These are phyloP conservation scores for Clavispora santaluciae DNA, from an alignment of 805 yeast genomes.

Conservation along the genomic window DNA sequence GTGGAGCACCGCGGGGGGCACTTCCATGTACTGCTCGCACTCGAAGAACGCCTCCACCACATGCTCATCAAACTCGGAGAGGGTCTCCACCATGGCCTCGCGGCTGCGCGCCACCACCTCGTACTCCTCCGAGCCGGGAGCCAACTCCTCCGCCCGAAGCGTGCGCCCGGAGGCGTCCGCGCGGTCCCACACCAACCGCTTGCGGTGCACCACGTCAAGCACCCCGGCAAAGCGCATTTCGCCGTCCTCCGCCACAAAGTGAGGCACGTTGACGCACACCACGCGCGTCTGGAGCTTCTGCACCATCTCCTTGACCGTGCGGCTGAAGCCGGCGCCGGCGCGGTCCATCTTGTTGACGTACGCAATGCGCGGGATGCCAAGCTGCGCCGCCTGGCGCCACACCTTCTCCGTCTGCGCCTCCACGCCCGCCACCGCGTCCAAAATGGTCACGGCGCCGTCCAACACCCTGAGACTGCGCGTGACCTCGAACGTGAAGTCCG, in stretches of 20 bases:
- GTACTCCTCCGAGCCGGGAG: conserved; percentile 28
- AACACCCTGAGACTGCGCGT: conserved; percentile 81
- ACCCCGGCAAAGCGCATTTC: conserved; percentile 59
- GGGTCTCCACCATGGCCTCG: conserved; percentile 74
- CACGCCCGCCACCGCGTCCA: conserved; percentile 97
- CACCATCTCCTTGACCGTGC: conserved; percentile 83
- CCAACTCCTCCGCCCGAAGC: conserved; percentile 44
- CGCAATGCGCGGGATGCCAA: conserved; percentile 68
- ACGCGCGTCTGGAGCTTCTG: conserved; percentile 69
- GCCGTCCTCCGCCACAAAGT: conserved; percentile 40
- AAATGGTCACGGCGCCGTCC: conserved; percentile 89
- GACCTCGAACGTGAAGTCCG: conserved; percentile 95
- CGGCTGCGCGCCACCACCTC: conserved; percentile 55
- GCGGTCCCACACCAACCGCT: conserved; percentile 50
- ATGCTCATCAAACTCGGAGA: conserved; percentile 77
- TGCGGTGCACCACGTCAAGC: conserved; percentile 66
- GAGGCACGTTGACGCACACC: conserved; percentile 73
- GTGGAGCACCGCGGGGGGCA: conserved; percentile 52
- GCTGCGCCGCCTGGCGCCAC: conserved; percentile 77
- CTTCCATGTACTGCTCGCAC: conserved; percentile 63
- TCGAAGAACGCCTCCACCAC: conserved; percentile 76
- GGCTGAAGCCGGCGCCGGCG: conserved; percentile 89
- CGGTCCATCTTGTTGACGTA: conserved; percentile 95
- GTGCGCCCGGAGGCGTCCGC: conserved; percentile 44
- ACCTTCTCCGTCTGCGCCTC: conserved; percentile 98